phyloP scores from a whole-genome alignment of 2,329 filamentous ascomycete species.

The Fusarium sp. region DNA sequence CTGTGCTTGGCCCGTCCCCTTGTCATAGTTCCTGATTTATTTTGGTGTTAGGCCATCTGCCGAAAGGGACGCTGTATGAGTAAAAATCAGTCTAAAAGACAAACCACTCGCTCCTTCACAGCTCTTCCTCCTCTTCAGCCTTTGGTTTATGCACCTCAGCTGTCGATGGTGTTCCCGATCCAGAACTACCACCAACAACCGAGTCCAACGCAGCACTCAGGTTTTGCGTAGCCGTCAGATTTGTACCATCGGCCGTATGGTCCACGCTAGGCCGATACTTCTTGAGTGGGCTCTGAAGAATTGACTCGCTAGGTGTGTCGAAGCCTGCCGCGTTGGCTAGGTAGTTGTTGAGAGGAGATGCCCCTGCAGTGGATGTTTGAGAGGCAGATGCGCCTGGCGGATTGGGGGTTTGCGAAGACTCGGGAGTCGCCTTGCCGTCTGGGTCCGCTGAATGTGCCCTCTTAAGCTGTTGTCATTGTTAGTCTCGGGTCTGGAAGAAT shows the following conservation, averaged over 20 bases:
- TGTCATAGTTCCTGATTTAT: constrained; percentile 21
- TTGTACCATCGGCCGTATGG: constrained; percentile 39
- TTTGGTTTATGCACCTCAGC: constrained; percentile 39
- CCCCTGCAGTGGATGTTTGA: constrained; percentile 25
- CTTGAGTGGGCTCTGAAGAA: constrained; percentile 76
- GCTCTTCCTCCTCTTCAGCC: constrained; percentile 52
- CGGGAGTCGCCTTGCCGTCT: constrained; percentile 54
- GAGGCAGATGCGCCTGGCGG: constrained; percentile 55
- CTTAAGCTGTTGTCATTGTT: constrained; percentile 68
- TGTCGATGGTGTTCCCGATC: constrained; percentile 34
- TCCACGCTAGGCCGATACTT: constrained; percentile 70
- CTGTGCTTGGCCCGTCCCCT: constrained; percentile 5
- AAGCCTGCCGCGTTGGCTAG: constrained; percentile 22
- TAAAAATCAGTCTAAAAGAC: constrained; percentile 2
- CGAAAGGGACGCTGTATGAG: background rate
- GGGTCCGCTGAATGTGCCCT: constrained; percentile 79
- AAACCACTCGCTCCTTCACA: constrained; percentile 41
- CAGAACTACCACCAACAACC: constrained; percentile 39
- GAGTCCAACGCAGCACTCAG: constrained; percentile 49
- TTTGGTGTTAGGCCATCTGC: background rate
- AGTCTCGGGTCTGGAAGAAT: background rate
- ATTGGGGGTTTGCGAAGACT: constrained; percentile 50
- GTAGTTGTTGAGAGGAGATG: constrained; percentile 24
- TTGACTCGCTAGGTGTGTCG: constrained; percentile 49
- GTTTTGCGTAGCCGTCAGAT: constrained; percentile 44